These are phyloP conservation scores for Euptelea pleiosperma DNA, from an alignment of 164 flowering plant genomes.

Conservation along the genomic window DNA sequence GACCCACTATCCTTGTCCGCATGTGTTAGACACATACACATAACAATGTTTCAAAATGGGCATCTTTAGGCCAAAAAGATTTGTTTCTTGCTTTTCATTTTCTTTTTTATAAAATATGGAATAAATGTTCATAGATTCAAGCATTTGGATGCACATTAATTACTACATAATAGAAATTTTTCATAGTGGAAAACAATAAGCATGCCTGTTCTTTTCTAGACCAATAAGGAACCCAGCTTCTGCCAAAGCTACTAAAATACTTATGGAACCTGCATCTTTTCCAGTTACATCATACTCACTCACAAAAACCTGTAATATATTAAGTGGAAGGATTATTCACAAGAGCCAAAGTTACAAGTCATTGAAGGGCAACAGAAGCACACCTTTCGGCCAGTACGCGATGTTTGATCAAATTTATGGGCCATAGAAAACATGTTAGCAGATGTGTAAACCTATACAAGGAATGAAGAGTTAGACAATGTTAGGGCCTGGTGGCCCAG, in stretches of 20 bases:
- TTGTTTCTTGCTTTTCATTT: too few species aligned
- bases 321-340: not conserved
- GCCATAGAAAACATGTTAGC: constrained; percentile 57
- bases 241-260: constrained; percentile 73
- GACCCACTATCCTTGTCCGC: too few species aligned
- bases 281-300: constrained; percentile 97
- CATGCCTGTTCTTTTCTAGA: constrained; percentile 79
- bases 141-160: not conserved
- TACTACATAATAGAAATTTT: not conserved
- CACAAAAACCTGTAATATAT: constrained; percentile 79
- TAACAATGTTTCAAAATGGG: too few species aligned
- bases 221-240: constrained; percentile 95
- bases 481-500: not conserved
- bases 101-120: too few species aligned
- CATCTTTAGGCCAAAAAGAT: too few species aligned
- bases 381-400: constrained; percentile 89
- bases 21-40: too few species aligned
- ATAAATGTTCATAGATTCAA: too few species aligned
- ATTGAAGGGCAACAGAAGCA: constrained; percentile 5
- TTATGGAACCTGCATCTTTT: constrained; percentile 77
- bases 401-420: constrained; percentile 49
- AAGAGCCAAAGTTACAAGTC: not conserved
- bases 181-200: not conserved
- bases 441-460: constrained; percentile 53
- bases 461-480: constrained; percentile 13